Base-by-base conservation (phyloP, 2,329 filamentous ascomycete species). In the Colletotrichum sp. region DNA sequence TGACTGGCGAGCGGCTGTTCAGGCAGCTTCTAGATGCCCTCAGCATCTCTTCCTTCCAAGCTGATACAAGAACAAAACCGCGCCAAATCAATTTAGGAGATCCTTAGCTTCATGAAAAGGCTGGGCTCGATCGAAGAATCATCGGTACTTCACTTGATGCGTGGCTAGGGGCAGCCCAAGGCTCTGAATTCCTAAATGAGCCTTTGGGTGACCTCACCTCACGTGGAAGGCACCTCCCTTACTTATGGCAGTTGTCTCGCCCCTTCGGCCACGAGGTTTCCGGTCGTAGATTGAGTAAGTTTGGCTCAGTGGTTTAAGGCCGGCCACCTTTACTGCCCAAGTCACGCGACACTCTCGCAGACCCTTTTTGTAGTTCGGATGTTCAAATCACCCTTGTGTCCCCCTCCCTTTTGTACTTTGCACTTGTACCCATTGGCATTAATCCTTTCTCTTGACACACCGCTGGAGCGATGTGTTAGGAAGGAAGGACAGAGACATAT, bases 141-240 rank as follows among this genome's bases (percentile, higher is more conserved):
- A 4, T n/a, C 0, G 10, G 10, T 4, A n/a, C 43, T 13, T 13
- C 7, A 4, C n/a, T 13, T 48, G 10, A 0, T 1, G 10, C 0
- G 43, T 48, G 43, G 5, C n/a, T 6, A 3, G 2, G n/a, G 6
- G 1, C 3, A 0, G 10, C 18, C 1, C 0, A n/a, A 48, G 0
- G 7, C 43, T 2, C 18, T 13, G 43, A 7, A 48, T 12, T 2
- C 18, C 10, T 6, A 0, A 0, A 2, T 48, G 18, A 0, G 0
- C 3, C 10, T 7, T 48, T 48, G 6, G 10, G 43, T 6, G n/a
- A 48, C 4, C 6, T 48, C n/a, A 48, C 9, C n/a, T 48, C n/a
- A 48, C n/a, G 10, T 2, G 3, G n/a, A 48, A 4, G n/a, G 10
- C 2, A 48, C 43, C 43, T 48, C 9, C 36, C 36, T 16, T 43